Evolutionary conservation across 2,329 filamentous ascomycete species (phyloP).

Genomic region (Aureobasidium melanogenum): DNA sequence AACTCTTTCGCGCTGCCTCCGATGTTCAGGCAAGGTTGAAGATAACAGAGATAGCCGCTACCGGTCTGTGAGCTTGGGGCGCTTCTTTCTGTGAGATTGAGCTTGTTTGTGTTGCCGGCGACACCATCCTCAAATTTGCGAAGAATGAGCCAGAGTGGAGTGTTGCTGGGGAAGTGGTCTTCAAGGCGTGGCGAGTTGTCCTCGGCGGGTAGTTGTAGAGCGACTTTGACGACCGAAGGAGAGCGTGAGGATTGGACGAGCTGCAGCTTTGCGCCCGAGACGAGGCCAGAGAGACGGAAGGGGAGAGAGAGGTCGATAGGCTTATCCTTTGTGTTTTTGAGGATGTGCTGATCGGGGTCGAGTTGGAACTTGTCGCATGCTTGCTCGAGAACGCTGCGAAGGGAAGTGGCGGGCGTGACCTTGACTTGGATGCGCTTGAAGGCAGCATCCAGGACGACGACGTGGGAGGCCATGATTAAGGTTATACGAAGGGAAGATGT

Average conservation of each 20-base stretch:
- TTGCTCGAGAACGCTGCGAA: constrained; percentile 79
- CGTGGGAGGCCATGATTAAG: constrained; percentile 66
- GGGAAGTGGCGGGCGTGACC: constrained; percentile 68
- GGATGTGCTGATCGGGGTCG: constrained; percentile 60
- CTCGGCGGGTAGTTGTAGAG: constrained; percentile 70
- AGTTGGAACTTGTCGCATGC: constrained; percentile 77
- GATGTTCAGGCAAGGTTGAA: constrained; percentile 75
- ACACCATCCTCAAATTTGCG: constrained; percentile 79
- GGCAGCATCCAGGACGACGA: constrained; percentile 76
- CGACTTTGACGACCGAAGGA: constrained; percentile 76
- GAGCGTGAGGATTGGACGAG: constrained; percentile 81
- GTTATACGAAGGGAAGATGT: background rate
- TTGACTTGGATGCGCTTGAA: constrained; percentile 73
- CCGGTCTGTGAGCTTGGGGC: constrained; percentile 55
- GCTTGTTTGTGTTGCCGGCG: constrained; percentile 42
- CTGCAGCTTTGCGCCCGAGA: constrained; percentile 82
- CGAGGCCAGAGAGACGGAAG: constrained; percentile 73
- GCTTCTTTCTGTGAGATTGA: constrained; percentile 76
- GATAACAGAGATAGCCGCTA: constrained; percentile 72
- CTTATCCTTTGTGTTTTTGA: constrained; percentile 86
- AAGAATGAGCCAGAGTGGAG: constrained; percentile 80
- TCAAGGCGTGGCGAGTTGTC: constrained; percentile 61
- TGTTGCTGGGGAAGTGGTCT: constrained; percentile 81
- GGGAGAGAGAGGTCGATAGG: constrained; percentile 75
- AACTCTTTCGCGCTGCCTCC: constrained; percentile 69